A percentile compares a stretch with the other conserved stretches of the same genome.
phyloP scores from a whole-genome alignment of 2,329 filamentous ascomycete genomes.

The Penicillium sp. region DNA sequence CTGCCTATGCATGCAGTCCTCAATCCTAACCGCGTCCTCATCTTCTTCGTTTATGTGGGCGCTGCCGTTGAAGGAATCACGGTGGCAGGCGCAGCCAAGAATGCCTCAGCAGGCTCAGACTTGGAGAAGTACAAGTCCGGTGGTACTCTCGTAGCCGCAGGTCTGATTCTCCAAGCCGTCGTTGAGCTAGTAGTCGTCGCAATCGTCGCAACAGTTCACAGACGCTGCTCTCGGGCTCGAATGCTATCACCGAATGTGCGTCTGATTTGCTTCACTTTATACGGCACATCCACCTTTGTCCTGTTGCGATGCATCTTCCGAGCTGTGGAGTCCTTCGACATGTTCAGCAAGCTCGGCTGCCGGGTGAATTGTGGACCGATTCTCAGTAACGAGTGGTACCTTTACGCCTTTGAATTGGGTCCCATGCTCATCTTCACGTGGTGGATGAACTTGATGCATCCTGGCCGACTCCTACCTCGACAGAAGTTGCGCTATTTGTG shows the following conservation, averaged over 20 bases:
- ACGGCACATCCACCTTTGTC: constrained; percentile 37
- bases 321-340: constrained; percentile 35
- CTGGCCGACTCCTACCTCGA: constrained; percentile 33
- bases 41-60: constrained; percentile 40
- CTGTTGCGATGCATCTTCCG: constrained; percentile 40
- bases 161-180: constrained; percentile 33
- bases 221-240: constrained; percentile 26
- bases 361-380: constrained; percentile 27
- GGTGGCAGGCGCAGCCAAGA: constrained; percentile 30
- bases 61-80: constrained; percentile 37
- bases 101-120: constrained; percentile 23
- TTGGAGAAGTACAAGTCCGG: constrained; percentile 22
- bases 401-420: constrained; percentile 40
- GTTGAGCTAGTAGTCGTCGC: constrained; percentile 33
- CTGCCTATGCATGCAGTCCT: constrained; percentile 41
- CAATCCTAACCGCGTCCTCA: constrained; percentile 37
- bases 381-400: constrained; percentile 38
- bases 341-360: constrained; percentile 22
- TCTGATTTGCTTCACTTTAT: constrained; percentile 36
- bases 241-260: constrained; percentile 32
- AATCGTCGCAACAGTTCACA: constrained; percentile 30
- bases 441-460: constrained; percentile 41
- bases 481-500: constrained; percentile 32
- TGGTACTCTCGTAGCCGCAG: constrained; percentile 27
- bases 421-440: constrained; percentile 38